Evolutionary conservation across 352 stramenopile genomes (phyloP).

Genomic region (Phytophthora meadii): DNA sequence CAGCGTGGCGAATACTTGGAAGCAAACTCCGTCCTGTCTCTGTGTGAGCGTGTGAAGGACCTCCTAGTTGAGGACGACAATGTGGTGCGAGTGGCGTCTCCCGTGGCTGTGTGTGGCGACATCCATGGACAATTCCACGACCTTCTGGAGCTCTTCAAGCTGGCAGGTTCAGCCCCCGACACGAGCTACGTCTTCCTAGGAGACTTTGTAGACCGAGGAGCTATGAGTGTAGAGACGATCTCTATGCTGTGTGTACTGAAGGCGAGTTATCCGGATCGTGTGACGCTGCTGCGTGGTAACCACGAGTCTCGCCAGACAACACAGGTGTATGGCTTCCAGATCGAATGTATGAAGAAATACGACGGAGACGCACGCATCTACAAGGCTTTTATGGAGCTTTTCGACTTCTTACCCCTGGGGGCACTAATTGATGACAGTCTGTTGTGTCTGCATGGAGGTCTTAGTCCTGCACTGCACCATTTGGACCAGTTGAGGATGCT

Average conservation of each 20-base stretch:
- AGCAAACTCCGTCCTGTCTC: constrained; percentile 54
- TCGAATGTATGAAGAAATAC: constrained; percentile 89
- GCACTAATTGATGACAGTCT: constrained; percentile 79
- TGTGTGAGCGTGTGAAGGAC: constrained; percentile 78
- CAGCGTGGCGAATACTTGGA: constrained; percentile 65
- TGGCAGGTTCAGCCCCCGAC: constrained; percentile 87
- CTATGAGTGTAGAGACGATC: constrained; percentile 95
- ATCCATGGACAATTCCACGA: constrained; percentile 98
- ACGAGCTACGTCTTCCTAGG: constrained; percentile 96
- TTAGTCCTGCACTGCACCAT: constrained; percentile 76
- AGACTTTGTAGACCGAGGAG: constrained; percentile 97
- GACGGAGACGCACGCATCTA: constrained; percentile 75
- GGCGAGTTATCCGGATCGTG: constrained; percentile 89
- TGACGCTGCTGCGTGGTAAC: constrained; percentile 96
- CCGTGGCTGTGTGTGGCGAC: constrained; percentile 92
- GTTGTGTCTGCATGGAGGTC: constrained; percentile 70
- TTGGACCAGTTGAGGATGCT: constrained; percentile 95
- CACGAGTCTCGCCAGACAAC: constrained; percentile 92
- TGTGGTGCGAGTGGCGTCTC: constrained; percentile 75
- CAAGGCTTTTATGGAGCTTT: constrained; percentile 83
- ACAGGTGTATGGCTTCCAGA: constrained; percentile 86
- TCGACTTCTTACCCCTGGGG: constrained; percentile 82
- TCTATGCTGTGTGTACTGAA: constrained; percentile 91
- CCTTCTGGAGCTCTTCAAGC: constrained; percentile 93
- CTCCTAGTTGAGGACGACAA: constrained; percentile 83